Base-by-base conservation (phyloP, 2,329 filamentous ascomycete genomes). In the Pseudomassariella vexata region DNA sequence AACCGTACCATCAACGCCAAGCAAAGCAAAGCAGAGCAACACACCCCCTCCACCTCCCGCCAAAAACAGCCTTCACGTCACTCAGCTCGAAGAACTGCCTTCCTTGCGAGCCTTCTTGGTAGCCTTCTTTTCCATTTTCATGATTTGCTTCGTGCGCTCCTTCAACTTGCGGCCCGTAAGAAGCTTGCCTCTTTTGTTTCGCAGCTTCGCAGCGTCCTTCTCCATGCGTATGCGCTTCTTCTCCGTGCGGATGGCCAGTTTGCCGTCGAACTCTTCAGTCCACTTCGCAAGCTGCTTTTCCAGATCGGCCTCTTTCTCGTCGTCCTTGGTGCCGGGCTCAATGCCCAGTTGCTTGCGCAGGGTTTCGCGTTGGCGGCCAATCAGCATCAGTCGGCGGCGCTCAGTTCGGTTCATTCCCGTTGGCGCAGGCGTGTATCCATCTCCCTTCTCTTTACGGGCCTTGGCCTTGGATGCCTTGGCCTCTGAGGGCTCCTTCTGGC, bases 361-460 rank as follows among this genome's bases (percentile, higher is more conserved):
- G 12, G 15, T 19, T 24, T 41, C 32, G 24, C 47, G 51, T 30
- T 52, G 44, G 25, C 28, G 30, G 20, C 47, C 51, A 18, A 58
- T 53, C 19, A 56, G 26, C 17, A 36, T 35, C 17, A 49, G 34
- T 6, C 50, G 50, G 11, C 55, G 48, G 17, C 52, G 48, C n/a
- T 34, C 40, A n/a, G 24, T 16, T 6, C 51, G 46, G 36, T 52
- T 54, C 28, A 48, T 19, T 16, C n/a, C n/a, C n/a, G n/a, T n/a
- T n/a, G n/a, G n/a, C n/a, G n/a, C n/a, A n/a, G n/a, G n/a, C n/a
- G n/a, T n/a, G n/a, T n/a, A n/a, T n/a, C n/a, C n/a, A n/a, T n/a
- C n/a, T n/a, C n/a, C n/a, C n/a, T n/a, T n/a, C n/a, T n/a, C n/a
- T n/a, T n/a, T n/a, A n/a, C n/a, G n/a, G n/a, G n/a, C n/a, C n/a